Percentiles rank a stretch among this genome's conserved stretches.
These are phyloP conservation scores for Physcomitrellopsis africana DNA, from an alignment of 225 moss, liverwort and hornwort genomes.

Conservation along the genomic window DNA sequence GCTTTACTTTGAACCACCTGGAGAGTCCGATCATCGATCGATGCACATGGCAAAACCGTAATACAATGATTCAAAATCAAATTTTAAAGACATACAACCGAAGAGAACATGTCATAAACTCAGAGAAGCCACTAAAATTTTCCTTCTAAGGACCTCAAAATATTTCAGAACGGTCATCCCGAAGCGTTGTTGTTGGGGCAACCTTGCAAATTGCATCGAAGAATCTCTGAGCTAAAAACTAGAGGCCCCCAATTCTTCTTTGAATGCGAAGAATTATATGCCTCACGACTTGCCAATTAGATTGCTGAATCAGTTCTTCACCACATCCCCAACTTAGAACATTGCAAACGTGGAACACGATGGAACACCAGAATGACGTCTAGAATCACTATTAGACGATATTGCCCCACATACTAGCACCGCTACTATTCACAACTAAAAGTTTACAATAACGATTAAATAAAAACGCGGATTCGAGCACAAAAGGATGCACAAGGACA, in stretches of 20 bases:
- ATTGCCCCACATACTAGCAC: conserved; percentile 8
- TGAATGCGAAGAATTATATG: conserved; percentile 10
- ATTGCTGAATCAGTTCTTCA: conserved; percentile 3
- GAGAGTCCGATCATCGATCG: conserved; percentile 60
- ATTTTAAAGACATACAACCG: neutral
- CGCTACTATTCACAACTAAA: conserved; percentile 7
- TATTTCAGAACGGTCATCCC: conserved; percentile 22
- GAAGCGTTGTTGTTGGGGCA: conserved; percentile 21
- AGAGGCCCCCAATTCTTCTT: conserved; percentile 28
- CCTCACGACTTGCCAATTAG: conserved; percentile 2
- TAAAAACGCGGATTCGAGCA: neutral
- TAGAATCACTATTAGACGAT: conserved; percentile 22
- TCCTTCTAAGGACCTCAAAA: conserved; percentile 40
- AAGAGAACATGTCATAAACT: conserved; percentile 2
- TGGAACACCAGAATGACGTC: conserved; percentile 46
- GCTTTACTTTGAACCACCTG: conserved; percentile 52
- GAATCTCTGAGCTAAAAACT: conserved; percentile 46
- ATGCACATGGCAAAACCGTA: conserved; percentile 34
- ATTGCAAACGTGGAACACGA: conserved; percentile 41
- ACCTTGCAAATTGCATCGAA: conserved; percentile 48
- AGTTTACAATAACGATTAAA: neutral
- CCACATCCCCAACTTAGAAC: conserved; percentile 25
- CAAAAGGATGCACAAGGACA: conserved; percentile 6
- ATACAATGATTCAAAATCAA: conserved; percentile 14
- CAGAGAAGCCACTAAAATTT: conserved; percentile 22